Base-by-base conservation (phyloP, 2,329 filamentous ascomycete species). In the Madurella fahalii region DNA sequence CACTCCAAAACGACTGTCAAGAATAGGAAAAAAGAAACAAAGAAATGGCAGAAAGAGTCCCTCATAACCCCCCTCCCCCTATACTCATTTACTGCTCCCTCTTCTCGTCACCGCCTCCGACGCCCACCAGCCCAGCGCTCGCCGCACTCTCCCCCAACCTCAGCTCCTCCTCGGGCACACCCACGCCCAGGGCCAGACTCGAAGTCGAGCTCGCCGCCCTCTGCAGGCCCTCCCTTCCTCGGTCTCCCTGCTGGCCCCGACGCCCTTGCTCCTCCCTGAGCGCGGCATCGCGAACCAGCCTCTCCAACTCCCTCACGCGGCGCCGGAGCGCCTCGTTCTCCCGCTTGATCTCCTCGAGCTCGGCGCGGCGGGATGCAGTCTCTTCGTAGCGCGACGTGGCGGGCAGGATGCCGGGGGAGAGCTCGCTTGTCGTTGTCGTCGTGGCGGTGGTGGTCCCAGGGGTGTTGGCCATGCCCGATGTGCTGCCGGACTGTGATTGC, bases 281-380 rank as follows among this genome's bases (percentile, higher is more conserved):
- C 34, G 20, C 18, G 4, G 48, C 54, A 5, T 80, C 77, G 7
- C 76, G 72, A 8, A 85, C 71, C 58, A 75, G 69, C 39, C 76
- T 73, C 70, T 87, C 84, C 11, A 87, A 69, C 42, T 87, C 84
- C 44, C 82, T 76, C 54, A 87, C 79, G 13, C 80, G 76, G 52
- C 77, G 74, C 72, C 83, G 84, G 44, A 87, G 69, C 0, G 69
- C 67, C 50, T 87, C 84, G 56, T 87, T 87, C 69, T 87, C 84
- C 45, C 77, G 74, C 70, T 84, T 86, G 40, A 81, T 80, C 5
- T 63, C 70, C 20, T 87, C 84, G 0, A 87, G 71, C 64, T 87
- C 84, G 39, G 77, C 73, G 4, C 83, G 74, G 62, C 82, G 82
- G 56, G 77, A 78, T 0, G 78, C 79, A 1, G 81, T 81, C 67